Conservation (phyloP, 257 asterid species). For the Knoxia roxburghii region DNA sequence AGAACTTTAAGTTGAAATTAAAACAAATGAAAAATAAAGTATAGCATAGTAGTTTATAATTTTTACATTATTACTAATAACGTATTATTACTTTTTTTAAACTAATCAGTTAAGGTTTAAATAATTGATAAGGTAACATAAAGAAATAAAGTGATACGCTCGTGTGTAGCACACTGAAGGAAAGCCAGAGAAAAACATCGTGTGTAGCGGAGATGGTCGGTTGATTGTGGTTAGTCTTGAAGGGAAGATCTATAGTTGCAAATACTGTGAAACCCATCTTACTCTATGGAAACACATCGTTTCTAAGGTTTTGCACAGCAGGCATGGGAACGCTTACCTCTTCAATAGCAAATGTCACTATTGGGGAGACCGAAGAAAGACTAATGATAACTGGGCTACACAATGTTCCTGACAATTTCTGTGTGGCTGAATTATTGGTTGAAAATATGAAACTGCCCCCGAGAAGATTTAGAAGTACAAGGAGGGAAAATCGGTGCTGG, state of each 20-base stretch:
- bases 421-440: constrained; percentile 67
- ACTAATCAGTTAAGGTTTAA: no score
- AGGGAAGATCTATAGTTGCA: constrained; percentile 83
- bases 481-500: constrained; percentile 97
- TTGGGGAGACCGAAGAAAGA: constrained; percentile 64
- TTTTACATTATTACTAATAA: no score
- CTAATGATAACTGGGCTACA: constrained; percentile 65
- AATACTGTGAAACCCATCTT: constrained; percentile 82
- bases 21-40: no score
- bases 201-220: constrained; percentile 59
- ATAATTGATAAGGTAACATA: no score
- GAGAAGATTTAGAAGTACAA: constrained; percentile 88
- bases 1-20: no score
- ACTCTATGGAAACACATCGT: constrained; percentile 58
- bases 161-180: no score
- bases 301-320: constrained; percentile 66
- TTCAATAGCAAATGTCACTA: constrained; percentile 46
- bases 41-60: no score
- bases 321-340: constrained; percentile 50
- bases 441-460: constrained; percentile 75
- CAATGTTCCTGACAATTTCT: constrained; percentile 67
- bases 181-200: not conserved
- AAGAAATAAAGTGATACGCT: no score
- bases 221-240: constrained; percentile 60
- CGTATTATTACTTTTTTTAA: no score